Conservation (phyloP, 116 monocot species). For the Iris pallida region DNA sequence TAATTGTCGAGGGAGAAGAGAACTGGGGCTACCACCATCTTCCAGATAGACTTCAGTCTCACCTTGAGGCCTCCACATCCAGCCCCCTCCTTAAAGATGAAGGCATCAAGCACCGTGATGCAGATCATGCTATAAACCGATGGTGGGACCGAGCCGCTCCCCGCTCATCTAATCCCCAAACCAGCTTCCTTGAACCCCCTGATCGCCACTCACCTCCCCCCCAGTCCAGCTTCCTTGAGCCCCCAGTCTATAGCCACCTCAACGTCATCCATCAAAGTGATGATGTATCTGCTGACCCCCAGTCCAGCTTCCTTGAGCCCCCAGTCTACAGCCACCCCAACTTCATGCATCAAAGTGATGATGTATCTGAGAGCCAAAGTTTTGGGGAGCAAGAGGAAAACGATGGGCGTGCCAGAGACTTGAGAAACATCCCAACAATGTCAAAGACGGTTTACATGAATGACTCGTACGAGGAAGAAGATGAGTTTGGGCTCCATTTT, state of each 20-base stretch:
- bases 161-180: constrained; percentile 13
- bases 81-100: constrained; percentile 21
- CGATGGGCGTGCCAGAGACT: neutral
- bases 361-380: constrained; percentile 13
- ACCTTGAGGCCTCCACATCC: constrained; percentile 45
- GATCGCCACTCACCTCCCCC: too few relatives aligned
- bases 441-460: constrained; percentile 51
- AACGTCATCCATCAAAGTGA: neutral
- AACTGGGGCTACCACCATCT: constrained; percentile 18
- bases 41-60: constrained; percentile 28
- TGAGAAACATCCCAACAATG: constrained; percentile 21
- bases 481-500: constrained; percentile 52
- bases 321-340: neutral
- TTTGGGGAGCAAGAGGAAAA: constrained; percentile 12
- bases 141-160: constrained; percentile 51
- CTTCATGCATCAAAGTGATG: constrained; percentile 2
- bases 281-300: neutral
- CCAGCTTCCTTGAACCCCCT: constrained; percentile 9
- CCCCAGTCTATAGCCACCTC: neutral
- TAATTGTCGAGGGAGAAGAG: constrained; percentile 19
- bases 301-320: constrained; percentile 11
- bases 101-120: constrained; percentile 6
- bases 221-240: constrained; percentile 8
- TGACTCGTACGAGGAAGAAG: constrained; percentile 37
- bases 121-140: constrained; percentile 9